phyloP scores from a whole-genome alignment of 805 yeast species.

The Candida coquimbonensis region DNA sequence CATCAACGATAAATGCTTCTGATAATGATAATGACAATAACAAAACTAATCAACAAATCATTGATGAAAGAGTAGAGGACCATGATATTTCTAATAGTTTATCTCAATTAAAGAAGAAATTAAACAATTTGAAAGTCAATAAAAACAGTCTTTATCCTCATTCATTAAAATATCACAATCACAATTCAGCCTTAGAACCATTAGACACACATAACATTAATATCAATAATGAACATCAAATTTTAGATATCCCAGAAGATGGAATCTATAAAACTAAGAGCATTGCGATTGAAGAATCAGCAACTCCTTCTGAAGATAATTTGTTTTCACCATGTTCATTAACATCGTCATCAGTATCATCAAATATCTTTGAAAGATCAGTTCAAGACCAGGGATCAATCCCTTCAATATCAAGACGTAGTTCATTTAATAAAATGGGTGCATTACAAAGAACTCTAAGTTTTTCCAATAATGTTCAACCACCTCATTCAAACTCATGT shows the following conservation, averaged over 20 bases:
- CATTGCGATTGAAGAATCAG: neutral
- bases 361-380: constrained; percentile 14
- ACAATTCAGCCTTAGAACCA: neutral
- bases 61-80: no score
- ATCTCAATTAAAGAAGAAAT: no score
- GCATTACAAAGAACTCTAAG: constrained; percentile 2
- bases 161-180: no score
- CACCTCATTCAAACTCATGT: neutral
- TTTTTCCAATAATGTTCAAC: neutral
- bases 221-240: neutral
- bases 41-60: no score
- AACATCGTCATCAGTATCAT: constrained; percentile 4
- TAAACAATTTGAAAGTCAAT: no score
- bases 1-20: no score
- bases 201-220: neutral
- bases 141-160: no score
- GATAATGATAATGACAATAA: no score
- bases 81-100: no score
- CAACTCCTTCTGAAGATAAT: neutral
- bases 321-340: constrained; percentile 3
- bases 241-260: neutral
- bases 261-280: neutral
- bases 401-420: constrained; percentile 5
- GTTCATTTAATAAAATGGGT: constrained; percentile 8
- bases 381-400: constrained; percentile 12